Percentiles rank a stretch among this genome's conserved stretches.
These are phyloP conservation scores for Xanthoconium stramineum DNA, from an alignment of 768 basidiomycete species.

Conservation along the genomic window DNA sequence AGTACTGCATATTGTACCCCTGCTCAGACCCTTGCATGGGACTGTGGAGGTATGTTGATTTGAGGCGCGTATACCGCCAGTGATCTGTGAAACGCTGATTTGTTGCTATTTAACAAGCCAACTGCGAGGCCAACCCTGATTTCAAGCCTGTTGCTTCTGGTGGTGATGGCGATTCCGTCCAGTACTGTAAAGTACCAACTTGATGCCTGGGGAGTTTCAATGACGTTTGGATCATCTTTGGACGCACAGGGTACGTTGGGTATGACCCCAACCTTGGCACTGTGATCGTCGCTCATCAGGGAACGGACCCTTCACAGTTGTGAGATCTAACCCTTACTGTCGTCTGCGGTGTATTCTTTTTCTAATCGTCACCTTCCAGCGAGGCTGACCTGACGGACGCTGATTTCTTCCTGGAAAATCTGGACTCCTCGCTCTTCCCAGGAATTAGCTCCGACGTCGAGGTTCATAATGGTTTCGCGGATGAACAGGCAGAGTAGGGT, in stretches of 20 bases:
- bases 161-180: constrained; percentile 40
- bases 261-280: constrained; percentile 38
- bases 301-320: constrained; percentile 32
- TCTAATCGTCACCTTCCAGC: constrained; percentile 19
- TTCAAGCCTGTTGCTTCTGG: constrained; percentile 49
- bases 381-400: constrained; percentile 40
- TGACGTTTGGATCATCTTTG: not conserved
- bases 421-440: constrained; percentile 47
- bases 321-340: constrained; percentile 3
- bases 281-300: constrained; percentile 39
- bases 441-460: constrained; percentile 41
- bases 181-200: constrained; percentile 37
- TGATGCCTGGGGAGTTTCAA: not conserved
- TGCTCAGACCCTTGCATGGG: constrained; percentile 43
- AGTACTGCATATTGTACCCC: constrained; percentile 49
- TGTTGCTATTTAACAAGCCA: constrained; percentile 24
- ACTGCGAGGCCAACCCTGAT: constrained; percentile 46
- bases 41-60: constrained; percentile 49
- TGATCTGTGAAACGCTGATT: not conserved
- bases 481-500: constrained; percentile 37
- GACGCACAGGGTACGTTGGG: constrained; percentile 49
- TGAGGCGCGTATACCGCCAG: not conserved
- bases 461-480: constrained; percentile 47
- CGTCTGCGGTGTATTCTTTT: not conserved
- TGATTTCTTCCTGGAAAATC: constrained; percentile 32